Conservation (phyloP, 192 early-diverging fungal species). For the Rhizoclosmatium globosum region DNA sequence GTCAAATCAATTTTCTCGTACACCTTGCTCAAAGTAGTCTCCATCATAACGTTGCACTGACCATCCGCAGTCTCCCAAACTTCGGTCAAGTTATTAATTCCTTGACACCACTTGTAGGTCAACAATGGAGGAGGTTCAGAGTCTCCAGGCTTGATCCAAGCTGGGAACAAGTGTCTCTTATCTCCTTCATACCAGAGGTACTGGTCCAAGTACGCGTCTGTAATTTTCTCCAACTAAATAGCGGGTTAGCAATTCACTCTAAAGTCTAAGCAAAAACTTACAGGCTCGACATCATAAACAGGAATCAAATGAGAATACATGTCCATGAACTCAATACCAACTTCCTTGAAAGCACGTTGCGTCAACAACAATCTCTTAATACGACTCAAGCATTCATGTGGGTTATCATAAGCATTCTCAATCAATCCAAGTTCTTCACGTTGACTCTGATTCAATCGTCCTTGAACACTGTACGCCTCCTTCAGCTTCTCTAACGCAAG, state of each 20-base stretch:
- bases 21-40: slow-evolving; percentile 89
- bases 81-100: slow-evolving; percentile 95
- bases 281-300: slow-evolving; percentile 95
- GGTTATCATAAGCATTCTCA: slow-evolving; percentile 98
- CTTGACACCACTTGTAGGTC: slow-evolving; percentile 98
- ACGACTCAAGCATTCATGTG: slow-evolving; percentile 79
- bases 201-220: slow-evolving; percentile 98
- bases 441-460: slow-evolving; percentile 94
- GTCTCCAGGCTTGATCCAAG: slow-evolving; percentile 99
- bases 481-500: slow-evolving; percentile 94
- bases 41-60: slow-evolving; percentile 96
- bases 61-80: slow-evolving; percentile 93
- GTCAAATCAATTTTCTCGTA: slow-evolving; percentile 99
- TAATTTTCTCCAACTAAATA: slow-evolving; percentile 92
- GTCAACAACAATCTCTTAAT: slow-evolving; percentile 97
- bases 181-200: slow-evolving; percentile 99
- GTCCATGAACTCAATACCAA: slow-evolving; percentile 99
- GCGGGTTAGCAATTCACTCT: not conserved
- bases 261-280: slow-evolving; percentile 6
- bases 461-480: slow-evolving; percentile 95
- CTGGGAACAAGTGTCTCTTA: slow-evolving; percentile 95
- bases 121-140: slow-evolving; percentile 96
- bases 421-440: slow-evolving; percentile 97
- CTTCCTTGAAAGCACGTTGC: slow-evolving; percentile 98
- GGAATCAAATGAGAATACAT: slow-evolving; percentile 96